Evolutionary conservation across 2,329 filamentous ascomycete genomes (phyloP), one percentile per base, ranked within the genome.

Genomic region (Pyrenophora graminea): DNA sequence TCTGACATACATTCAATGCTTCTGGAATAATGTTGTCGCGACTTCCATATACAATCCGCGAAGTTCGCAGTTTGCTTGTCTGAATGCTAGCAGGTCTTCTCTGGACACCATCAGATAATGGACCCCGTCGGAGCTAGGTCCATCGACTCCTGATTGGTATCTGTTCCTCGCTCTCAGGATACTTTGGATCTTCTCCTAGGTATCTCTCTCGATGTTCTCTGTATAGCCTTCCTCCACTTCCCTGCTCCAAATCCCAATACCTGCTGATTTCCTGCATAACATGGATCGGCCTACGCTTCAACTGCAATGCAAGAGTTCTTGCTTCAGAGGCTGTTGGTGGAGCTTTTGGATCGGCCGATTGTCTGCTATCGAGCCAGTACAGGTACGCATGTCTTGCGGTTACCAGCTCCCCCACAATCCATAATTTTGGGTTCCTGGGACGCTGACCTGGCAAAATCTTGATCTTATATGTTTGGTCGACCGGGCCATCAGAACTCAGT

Each of bases 351-450:
- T 62, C 46, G 1, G 56, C 41, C 1, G 40, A 47, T 2, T 32
- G 21, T 2, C 58, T 42, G 9, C 33, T 42, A n/a, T 57, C 56
- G 3, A 64, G 34, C 60, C 56, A 63, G 36, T 57, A 41, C 46
- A 62, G 18, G 19, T 57, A 64, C 10, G 58, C 45, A 34, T 63
- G 58, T 7, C 60, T 36, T 2, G 54, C 59, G 3, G 50, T 43
- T 10, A 47, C 23, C 18, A 64, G 13, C 40, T 62, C 54, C 2
- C 53, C 57, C n/a, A 58, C 47, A 5, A 55, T 32, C 48, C 57
- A 58, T 4, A 23, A 34, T 1, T 57, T 48, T 0, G 42, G 21
- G 6, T 45, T 23, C 2, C 39, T 15, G 2, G 23, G 27, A 2
- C 12, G 21, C 12, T 60, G 51, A 8, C 37, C 21, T 2, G 55